Percentiles rank a stretch among this genome's conserved stretches.
Evolutionary conservation across 176 grass and related monocot genomes (phyloP).

Genomic region (Lolium multiflorum): DNA sequence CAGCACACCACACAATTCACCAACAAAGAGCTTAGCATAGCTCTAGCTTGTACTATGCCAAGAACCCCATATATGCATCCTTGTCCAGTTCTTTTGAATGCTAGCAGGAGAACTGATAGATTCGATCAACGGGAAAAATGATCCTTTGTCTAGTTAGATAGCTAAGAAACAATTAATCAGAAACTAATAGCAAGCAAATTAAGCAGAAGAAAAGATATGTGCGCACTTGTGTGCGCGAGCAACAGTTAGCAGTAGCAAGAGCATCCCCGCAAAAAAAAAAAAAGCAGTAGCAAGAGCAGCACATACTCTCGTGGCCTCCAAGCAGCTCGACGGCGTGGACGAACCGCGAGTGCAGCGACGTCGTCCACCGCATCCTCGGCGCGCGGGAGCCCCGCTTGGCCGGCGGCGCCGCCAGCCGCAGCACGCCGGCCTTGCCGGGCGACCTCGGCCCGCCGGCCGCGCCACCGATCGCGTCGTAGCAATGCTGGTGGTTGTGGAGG

Average conservation of each 20-base stretch:
- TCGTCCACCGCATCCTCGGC: slow-evolving; percentile 96
- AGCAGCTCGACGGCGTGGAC: slow-evolving; percentile 93
- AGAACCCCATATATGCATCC: neutral
- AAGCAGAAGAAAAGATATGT: neutral
- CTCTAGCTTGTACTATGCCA: neutral
- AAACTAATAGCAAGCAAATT: too few relatives aligned
- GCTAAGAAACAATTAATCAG: neutral
- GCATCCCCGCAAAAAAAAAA: too few relatives aligned
- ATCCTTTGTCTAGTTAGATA: neutral
- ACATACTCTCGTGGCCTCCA: slow-evolving; percentile 94
- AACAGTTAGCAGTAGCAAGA: neutral
- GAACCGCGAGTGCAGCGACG: slow-evolving; percentile 89
- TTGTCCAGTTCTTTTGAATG: neutral
- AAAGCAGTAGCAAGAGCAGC: neutral
- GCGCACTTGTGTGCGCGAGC: neutral
- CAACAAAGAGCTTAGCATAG: neutral
- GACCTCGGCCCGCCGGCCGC: slow-evolving; percentile 45
- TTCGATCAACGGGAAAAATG: neutral
- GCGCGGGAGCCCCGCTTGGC: slow-evolving; percentile 60
- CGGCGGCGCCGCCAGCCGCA: slow-evolving; percentile 58
- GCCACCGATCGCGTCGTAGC: slow-evolving; percentile 40
- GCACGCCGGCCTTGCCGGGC: slow-evolving; percentile 43
- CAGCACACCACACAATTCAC: slow-evolving; percentile 2
- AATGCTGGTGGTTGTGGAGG: slow-evolving; percentile 38
- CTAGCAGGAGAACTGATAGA: neutral